Percentiles rank a stretch among this genome's conserved stretches.
Evolutionary conservation across 2,329 filamentous ascomycete genomes (phyloP).

Genomic region (Ophiognomonia clavigignenti-juglandacearum): DNA sequence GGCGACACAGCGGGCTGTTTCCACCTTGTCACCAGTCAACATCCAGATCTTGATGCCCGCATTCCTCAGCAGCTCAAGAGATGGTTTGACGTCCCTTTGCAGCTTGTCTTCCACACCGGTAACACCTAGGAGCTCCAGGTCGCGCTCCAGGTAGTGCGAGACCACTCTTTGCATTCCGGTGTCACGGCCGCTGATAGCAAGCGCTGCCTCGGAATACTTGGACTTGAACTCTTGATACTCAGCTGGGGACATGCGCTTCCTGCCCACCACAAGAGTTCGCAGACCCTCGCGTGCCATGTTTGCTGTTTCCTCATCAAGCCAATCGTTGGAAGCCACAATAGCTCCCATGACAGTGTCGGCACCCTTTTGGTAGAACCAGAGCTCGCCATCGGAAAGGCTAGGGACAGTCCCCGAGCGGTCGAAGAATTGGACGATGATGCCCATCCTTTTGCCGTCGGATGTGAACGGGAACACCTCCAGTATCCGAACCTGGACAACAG

Average conservation of each 20-base stretch:
- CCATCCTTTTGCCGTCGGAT: constrained; percentile 97
- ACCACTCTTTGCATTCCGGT: constrained; percentile 76
- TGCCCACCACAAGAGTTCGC: constrained; percentile 89
- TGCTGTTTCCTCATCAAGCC: constrained; percentile 98
- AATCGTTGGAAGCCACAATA: constrained; percentile 94
- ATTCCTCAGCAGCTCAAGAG: constrained; percentile 88
- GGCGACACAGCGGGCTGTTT: constrained; percentile 93
- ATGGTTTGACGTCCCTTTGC: constrained; percentile 92
- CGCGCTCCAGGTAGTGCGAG: constrained; percentile 74
- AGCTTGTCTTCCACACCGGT: constrained; percentile 97
- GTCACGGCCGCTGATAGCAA: constrained; percentile 77
- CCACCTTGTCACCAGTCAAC: constrained; percentile 97
- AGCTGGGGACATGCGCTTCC: constrained; percentile 72
- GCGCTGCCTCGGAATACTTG: constrained; percentile 72
- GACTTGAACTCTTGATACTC: constrained; percentile 78
- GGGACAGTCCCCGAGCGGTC: constrained; percentile 47
- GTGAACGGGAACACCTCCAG: constrained; percentile 97
- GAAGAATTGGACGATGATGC: constrained; percentile 86
- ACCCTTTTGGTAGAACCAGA: constrained; percentile 98
- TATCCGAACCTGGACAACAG: constrained; percentile 80
- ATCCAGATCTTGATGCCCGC: constrained; percentile 99
- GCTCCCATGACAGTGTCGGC: constrained; percentile 97
- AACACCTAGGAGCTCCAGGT: constrained; percentile 91
- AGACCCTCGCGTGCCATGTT: constrained; percentile 98
- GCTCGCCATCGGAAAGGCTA: constrained; percentile 62